Percentiles rank a stretch among this genome's conserved stretches.
Evolutionary conservation across 176 grass and related monocot species (phyloP).

Genomic region (Avena eriantha): DNA sequence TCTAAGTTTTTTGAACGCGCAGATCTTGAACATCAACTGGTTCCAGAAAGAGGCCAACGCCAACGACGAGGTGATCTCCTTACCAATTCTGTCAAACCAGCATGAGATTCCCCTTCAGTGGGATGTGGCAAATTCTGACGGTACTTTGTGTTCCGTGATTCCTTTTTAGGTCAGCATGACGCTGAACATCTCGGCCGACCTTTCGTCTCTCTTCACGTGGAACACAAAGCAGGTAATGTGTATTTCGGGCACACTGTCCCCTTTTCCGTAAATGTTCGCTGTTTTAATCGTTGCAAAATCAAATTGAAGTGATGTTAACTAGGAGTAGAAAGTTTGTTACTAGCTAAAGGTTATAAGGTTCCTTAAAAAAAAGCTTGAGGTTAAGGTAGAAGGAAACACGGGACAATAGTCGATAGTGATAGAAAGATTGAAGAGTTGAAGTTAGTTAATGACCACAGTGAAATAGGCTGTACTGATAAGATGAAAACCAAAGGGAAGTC

Average conservation of each 20-base stretch:
- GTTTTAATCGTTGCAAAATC: neutral
- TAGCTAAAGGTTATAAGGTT: neutral
- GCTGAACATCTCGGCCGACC: slow-evolving; percentile 91
- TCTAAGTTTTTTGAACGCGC: slow-evolving; percentile 6
- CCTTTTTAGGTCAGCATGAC: slow-evolving; percentile 88
- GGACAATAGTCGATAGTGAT: neutral
- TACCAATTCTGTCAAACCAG: neutral
- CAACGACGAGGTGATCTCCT: slow-evolving; percentile 83
- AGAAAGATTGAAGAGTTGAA: neutral
- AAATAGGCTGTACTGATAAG: neutral
- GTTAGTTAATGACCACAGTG: neutral
- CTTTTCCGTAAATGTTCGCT: neutral
- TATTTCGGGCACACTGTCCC: neutral
- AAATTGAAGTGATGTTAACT: neutral
- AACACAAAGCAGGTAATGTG: slow-evolving; percentile 91
- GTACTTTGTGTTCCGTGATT: neutral
- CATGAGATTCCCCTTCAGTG: neutral
- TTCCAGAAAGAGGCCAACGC: slow-evolving; percentile 97
- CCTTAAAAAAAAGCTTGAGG: too few relatives aligned
- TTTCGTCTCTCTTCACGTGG: slow-evolving; percentile 96
- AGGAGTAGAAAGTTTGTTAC: neutral
- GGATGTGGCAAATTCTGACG: neutral
- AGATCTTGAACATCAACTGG: slow-evolving; percentile 98
- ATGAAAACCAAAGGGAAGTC: neutral
- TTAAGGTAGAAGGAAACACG: neutral